phyloP scores from a whole-genome alignment of 2,329 filamentous ascomycete genomes.

The Xenoacremonium recifei region DNA sequence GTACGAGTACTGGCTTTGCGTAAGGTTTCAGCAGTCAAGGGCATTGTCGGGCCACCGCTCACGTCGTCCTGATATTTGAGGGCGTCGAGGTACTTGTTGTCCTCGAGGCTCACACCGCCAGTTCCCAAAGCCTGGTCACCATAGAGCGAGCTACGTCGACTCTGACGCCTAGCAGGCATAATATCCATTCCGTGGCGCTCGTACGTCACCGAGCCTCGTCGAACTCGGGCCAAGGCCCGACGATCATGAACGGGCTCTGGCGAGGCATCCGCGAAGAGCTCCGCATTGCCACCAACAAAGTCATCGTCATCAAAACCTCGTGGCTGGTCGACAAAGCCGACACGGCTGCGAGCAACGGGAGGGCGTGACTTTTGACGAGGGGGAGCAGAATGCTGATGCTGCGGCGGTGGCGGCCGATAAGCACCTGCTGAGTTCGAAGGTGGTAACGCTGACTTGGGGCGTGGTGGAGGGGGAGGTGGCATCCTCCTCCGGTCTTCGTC shows the following conservation, averaged over 20 bases:
- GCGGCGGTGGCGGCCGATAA: constrained; percentile 29
- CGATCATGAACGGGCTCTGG: constrained; percentile 33
- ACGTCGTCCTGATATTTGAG: constrained; percentile 53
- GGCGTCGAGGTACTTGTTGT: constrained; percentile 38
- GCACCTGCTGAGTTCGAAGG: constrained; percentile 23
- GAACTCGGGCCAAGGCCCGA: constrained; percentile 32
- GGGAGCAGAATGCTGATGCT: constrained; percentile 19
- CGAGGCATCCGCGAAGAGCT: constrained; percentile 39
- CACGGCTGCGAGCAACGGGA: constrained; percentile 27
- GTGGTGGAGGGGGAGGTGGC: constrained; percentile 44
- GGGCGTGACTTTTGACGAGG: constrained; percentile 30
- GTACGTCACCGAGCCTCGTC: constrained; percentile 36
- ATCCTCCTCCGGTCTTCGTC: constrained; percentile 47
- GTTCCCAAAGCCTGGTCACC: constrained; percentile 31
- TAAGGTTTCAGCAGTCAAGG: constrained; percentile 56
- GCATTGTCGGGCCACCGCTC: constrained; percentile 41
- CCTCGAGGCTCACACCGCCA: constrained; percentile 33
- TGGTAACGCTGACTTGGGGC: constrained; percentile 35
- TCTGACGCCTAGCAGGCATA: constrained; percentile 35
- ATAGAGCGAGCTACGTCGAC: constrained; percentile 42
- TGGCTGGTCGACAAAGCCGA: constrained; percentile 31
- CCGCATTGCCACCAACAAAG: constrained; percentile 31
- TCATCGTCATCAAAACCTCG: constrained; percentile 39
- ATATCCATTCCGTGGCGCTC: constrained; percentile 39
- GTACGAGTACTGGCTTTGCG: constrained; percentile 47